A percentile compares a stretch with the other conserved stretches of the same genome.
phyloP scores from a whole-genome alignment of 129 eudicot genomes.

The Heracleum sosnowskyi region DNA sequence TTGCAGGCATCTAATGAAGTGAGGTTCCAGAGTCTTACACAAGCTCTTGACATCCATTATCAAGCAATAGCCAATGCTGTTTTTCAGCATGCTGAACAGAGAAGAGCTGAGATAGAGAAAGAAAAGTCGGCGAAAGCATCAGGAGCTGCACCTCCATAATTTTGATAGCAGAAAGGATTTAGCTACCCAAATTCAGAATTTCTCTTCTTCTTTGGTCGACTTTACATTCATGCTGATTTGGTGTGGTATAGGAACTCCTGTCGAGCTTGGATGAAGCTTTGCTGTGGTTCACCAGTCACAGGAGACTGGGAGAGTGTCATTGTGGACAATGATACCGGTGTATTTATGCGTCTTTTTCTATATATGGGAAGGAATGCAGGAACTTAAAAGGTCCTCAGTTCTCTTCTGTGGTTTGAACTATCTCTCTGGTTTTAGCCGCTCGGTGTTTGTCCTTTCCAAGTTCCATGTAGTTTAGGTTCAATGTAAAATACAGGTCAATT shows the following conservation, averaged over 20 bases:
- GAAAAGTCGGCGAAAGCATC: conserved; percentile 51
- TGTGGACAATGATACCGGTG: neutral
- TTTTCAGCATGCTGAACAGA: conserved; percentile 87
- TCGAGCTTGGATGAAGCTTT: conserved; percentile 7
- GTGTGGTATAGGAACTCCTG: neutral
- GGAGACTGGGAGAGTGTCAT: neutral
- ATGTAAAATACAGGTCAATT: neutral
- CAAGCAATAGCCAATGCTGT: conserved; percentile 89
- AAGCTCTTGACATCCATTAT: conserved; percentile 67
- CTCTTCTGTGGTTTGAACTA: neutral
- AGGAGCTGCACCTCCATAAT: conserved; percentile 29
- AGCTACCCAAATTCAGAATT: neutral
- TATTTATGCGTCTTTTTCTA: neutral
- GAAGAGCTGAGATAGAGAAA: conserved; percentile 72
- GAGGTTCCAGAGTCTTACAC: conserved; percentile 79
- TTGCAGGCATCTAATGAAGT: conserved; percentile 73
- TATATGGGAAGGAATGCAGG: conserved; percentile 10
- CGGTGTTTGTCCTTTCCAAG: neutral
- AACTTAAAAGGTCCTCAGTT: neutral
- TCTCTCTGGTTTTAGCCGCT: neutral
- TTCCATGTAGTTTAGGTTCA: neutral
- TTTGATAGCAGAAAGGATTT: neutral
- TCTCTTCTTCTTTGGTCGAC: conserved; percentile 20
- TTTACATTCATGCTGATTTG: conserved; percentile 8
- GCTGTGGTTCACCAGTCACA: conserved; percentile 12